Conservation (phyloP, 768 basidiomycete genomes). For the Pisolithus sp. region DNA sequence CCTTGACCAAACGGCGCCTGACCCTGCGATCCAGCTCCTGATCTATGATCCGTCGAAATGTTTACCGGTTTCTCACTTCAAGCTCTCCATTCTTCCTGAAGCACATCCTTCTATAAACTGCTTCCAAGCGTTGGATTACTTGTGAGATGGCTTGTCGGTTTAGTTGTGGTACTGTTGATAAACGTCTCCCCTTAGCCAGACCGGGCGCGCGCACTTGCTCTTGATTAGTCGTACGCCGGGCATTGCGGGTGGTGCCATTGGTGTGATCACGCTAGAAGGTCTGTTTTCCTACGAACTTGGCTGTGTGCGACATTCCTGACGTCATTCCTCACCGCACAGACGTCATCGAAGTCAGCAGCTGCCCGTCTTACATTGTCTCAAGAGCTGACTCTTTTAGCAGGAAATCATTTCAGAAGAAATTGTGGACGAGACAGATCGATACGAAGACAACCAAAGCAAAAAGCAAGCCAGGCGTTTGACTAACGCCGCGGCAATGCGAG, state of each 20-base stretch:
- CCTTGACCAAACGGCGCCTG: constrained; percentile 3
- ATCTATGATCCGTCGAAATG: constrained; percentile 81
- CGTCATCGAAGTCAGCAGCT: constrained; percentile 55
- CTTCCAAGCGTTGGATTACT: constrained; percentile 92
- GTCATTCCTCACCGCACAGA: constrained; percentile 34
- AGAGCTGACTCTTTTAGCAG: constrained; percentile 29
- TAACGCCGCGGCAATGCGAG: constrained; percentile 72
- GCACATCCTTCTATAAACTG: constrained; percentile 85
- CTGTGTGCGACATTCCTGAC: not conserved
- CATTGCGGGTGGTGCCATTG: constrained; percentile 73
- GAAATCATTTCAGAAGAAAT: constrained; percentile 97
- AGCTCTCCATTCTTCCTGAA: constrained; percentile 82
- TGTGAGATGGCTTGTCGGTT: constrained; percentile 37
- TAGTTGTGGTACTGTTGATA: not conserved
- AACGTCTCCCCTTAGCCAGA: constrained; percentile 52
- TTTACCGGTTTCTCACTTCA: constrained; percentile 67
- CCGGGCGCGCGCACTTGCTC: constrained; percentile 88
- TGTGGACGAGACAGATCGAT: constrained; percentile 90
- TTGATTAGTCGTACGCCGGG: constrained; percentile 84
- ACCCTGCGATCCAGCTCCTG: constrained; percentile 51
- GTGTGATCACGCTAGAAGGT: constrained; percentile 88
- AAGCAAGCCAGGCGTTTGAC: constrained; percentile 62
- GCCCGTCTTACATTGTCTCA: not conserved
- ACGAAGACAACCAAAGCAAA: constrained; percentile 82
- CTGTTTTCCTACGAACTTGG: constrained; percentile 9